phyloP scores from a whole-genome alignment of 148 eudicot species.

The Euryodendron excelsum region DNA sequence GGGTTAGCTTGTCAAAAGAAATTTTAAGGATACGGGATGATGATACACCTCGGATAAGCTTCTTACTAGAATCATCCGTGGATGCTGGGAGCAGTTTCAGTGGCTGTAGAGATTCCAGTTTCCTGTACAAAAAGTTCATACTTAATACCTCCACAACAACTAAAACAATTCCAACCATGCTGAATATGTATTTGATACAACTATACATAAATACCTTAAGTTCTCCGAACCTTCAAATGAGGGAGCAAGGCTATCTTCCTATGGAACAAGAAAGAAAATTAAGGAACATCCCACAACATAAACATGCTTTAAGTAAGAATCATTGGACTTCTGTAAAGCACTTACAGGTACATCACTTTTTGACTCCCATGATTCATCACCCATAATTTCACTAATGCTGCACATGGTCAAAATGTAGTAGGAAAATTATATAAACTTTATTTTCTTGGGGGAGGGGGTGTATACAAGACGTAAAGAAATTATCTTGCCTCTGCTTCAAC shows the following conservation, averaged over 20 bases:
- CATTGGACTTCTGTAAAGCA: constrained; percentile 12
- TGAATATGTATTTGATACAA: neutral
- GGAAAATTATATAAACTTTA: neutral
- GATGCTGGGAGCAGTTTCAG: constrained; percentile 71
- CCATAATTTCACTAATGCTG: constrained; percentile 83
- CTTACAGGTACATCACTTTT: constrained; percentile 55
- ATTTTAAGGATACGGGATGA: constrained; percentile 72
- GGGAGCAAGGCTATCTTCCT: constrained; percentile 44
- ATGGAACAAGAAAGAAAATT: constrained; percentile 20
- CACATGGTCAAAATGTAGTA: constrained; percentile 13
- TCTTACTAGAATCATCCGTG: constrained; percentile 74
- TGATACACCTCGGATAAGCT: constrained; percentile 53
- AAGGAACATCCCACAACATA: neutral
- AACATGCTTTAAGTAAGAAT: neutral
- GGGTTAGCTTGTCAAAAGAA: neutral
- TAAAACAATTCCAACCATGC: constrained; percentile 1
- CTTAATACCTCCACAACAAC: constrained; percentile 12
- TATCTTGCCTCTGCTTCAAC: constrained; percentile 70
- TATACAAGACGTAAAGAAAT: neutral
- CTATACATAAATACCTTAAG: constrained; percentile 40
- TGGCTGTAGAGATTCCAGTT: constrained; percentile 52
- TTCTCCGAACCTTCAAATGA: constrained; percentile 33
- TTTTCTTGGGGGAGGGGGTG: neutral
- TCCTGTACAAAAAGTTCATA: constrained; percentile 46
- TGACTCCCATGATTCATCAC: constrained; percentile 58